Base-by-base conservation (phyloP, 1,284 basidiomycete genomes). In the Rhizoctonia solani region DNA sequence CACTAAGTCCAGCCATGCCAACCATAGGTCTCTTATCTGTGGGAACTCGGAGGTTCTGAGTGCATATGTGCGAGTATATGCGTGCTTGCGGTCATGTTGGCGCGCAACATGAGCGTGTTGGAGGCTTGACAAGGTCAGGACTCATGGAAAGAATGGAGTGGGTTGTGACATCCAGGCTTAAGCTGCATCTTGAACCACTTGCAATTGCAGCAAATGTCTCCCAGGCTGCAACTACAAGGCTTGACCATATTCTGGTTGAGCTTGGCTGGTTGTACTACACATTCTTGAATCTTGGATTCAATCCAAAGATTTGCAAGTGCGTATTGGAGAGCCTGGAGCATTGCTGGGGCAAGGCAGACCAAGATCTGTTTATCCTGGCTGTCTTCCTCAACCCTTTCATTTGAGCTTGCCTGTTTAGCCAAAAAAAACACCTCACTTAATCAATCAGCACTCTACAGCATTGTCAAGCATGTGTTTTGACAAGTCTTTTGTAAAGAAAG, bases 331-430 rank as follows among this genome's bases (percentile, higher is more conserved):
- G 79, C 70, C 72, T 82, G 53, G 78, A 82, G 66, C 68, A 56
- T 39, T 75, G 75, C 0, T 83, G 81, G 81, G 54, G 39, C 13
- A 79, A 79, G 42, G 70, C 74, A 13, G 80, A 82, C 70, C 79
- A 81, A 69, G 78, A 80, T 34, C 69, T 79, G 5, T 81, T 80
- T 68, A 4, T n/a, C n/a, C n/a, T n/a, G n/a, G n/a, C n/a, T n/a
- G n/a, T n/a, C n/a, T n/a, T n/a, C n/a, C n/a, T n/a, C n/a, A n/a
- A n/a, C n/a, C n/a, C n/a, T n/a, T n/a, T n/a, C n/a, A n/a, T n/a
- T n/a, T n/a, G n/a, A n/a, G 19, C 25, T 16, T 30, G 49, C 5
- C 46, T 67, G 3, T 69, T 69, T 54, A 58, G 59, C 23, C 41
- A 23, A 16, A 5, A 29, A 27, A 39, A 8, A 39, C 37, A 8